Base-by-base conservation (phyloP, 768 basidiomycete genomes). In the Suillus plorans region DNA sequence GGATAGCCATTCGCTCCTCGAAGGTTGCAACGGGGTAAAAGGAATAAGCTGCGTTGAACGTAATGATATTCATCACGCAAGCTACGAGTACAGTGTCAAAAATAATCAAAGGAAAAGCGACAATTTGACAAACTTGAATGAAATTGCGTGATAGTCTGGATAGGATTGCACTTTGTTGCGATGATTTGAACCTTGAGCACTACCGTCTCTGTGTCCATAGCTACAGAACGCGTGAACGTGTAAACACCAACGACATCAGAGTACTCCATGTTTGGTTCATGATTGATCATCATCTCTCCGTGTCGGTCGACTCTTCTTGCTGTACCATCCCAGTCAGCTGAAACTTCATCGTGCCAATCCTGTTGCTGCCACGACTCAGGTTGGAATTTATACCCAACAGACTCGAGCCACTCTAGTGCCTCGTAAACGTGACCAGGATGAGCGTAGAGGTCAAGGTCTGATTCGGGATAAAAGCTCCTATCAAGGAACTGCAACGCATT, bases 371-470 rank as follows among this genome's bases (percentile, higher is more conserved):
- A 50, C 2, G 2, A 0, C 3, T 25, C 65, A 50, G 77, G 73
- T 4, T 5, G 28, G 58, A 69, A 81, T 0, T 22, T 20, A 62
- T 81, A 82, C 0, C 78, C 79, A 5, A 74, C 69, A 10, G 12
- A 39, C 12, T 66, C 58, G 0, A 72, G 44, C 72, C 80, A 84
- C 9, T 53, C 56, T 0, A 75, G 77, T 4, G 85, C 72, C 28
- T 75, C 73, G 13, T 64, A 50, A 47, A 74, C 70, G 45, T 72
- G 68, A 0, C 71, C 69, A 3, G 77, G 76, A 14, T 80, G 73
- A 14, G 78, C 73, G 69, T 86, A 86, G 4, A 87, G 50, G 62
- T 87, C 86, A 12, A 87, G 78, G 66, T 87, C 85, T 0, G 85
- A 78, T 6, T 77, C 76, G 5, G 78, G 73, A 65, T 84, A 86